A percentile compares a stretch with the other conserved stretches of the same genome.
Conservation (phyloP, 2,329 filamentous ascomycete genomes). For the Colletotrichum lini region DNA sequence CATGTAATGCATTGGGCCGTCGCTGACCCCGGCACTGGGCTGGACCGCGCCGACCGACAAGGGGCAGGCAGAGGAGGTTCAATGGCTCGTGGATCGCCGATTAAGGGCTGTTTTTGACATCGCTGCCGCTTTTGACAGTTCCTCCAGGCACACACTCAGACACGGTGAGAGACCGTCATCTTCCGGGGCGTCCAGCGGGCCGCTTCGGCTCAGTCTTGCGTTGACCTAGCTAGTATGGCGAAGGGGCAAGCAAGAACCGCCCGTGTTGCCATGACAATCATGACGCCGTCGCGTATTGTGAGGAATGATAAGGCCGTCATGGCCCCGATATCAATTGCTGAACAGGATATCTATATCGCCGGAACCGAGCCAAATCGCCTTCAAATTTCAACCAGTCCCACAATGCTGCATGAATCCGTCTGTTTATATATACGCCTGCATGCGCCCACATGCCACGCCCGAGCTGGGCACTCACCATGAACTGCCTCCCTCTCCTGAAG, state of each 20-base stretch:
- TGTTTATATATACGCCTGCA: slow-evolving; percentile 34
- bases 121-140: background rate
- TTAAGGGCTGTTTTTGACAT: slow-evolving; percentile 24
- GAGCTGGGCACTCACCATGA: background rate
- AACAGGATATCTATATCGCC: slow-evolving; percentile 42
- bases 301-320: slow-evolving; percentile 26
- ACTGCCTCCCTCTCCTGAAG: background rate
- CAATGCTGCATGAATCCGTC: slow-evolving; percentile 30
- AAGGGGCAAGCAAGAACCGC: background rate
- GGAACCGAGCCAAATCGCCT: slow-evolving; percentile 40
- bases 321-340: slow-evolving; percentile 39
- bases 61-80: slow-evolving; percentile 5
- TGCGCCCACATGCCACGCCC: slow-evolving; percentile 26
- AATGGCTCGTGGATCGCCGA: slow-evolving; percentile 35
- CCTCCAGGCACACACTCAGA: background rate
- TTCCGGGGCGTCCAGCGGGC: no score
- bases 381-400: slow-evolving; percentile 28
- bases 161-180: background rate
- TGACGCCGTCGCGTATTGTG: background rate
- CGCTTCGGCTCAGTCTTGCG: background rate
- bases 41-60: slow-evolving; percentile 38
- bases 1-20: slow-evolving; percentile 33
- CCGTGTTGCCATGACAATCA: background rate
- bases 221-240: background rate
- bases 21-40: slow-evolving; percentile 17